Percentiles rank a stretch among this genome's conserved stretches.
Evolutionary conservation across 495 filamentous ascomycete genomes (phyloP).

Genomic region (Aspergillus indologenus): DNA sequence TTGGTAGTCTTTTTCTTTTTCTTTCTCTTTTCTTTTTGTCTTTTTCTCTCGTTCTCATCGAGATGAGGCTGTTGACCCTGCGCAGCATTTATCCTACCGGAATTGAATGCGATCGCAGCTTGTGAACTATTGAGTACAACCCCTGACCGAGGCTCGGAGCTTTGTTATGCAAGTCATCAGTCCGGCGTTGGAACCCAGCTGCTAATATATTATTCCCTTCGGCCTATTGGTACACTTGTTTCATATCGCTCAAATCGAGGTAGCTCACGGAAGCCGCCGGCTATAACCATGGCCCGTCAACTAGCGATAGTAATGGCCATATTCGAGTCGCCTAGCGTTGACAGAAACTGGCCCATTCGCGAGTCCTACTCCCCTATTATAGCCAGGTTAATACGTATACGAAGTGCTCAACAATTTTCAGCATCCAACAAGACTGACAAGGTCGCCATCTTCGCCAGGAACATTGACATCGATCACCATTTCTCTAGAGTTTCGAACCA

Average conservation of each 20-base stretch:
- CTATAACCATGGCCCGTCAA: neutral
- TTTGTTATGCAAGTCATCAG: neutral
- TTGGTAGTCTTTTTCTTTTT: neutral
- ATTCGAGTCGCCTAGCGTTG: neutral
- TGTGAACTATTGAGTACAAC: neutral
- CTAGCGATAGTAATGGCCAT: neutral
- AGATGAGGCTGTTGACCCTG: neutral
- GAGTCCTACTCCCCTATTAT: neutral
- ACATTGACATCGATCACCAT: neutral
- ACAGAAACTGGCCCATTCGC: neutral
- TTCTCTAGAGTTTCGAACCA: neutral
- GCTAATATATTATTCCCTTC: neutral
- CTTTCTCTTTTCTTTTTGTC: neutral
- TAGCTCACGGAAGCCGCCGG: neutral
- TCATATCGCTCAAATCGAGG: constrained; percentile 1
- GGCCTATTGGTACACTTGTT: neutral
- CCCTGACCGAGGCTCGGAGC: constrained; percentile 1
- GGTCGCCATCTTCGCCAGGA: neutral
- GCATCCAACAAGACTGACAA: neutral
- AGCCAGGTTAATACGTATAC: neutral
- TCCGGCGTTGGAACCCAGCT: neutral
- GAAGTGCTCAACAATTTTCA: neutral
- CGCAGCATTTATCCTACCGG: neutral
- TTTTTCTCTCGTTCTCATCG: neutral
- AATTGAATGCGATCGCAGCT: neutral